phyloP scores from a whole-genome alignment of 129 eudicot genomes.

The Arctium lappa region DNA sequence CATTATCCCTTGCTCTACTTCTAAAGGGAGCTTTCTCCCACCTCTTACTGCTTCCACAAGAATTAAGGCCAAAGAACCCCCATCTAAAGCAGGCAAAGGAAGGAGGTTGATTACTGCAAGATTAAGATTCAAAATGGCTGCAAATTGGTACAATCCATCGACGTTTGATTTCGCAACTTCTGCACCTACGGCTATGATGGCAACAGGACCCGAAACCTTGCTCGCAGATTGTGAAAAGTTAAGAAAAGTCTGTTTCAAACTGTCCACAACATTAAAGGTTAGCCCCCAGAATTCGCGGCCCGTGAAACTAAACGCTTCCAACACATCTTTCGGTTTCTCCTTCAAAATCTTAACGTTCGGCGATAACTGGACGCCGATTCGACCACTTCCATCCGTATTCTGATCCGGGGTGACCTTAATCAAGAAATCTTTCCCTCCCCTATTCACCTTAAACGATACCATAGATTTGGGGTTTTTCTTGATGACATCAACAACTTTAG shows the following conservation, averaged over 20 bases:
- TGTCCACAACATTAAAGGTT: conserved; percentile 62
- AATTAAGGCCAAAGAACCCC: conserved; percentile 83
- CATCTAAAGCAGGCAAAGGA: conserved; percentile 93
- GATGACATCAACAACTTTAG: conserved; percentile 75
- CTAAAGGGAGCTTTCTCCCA: conserved; percentile 70
- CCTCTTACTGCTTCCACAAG: conserved; percentile 77
- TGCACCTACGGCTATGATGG: conserved; percentile 92
- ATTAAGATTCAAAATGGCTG: conserved; percentile 80
- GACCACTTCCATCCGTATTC: conserved; percentile 75
- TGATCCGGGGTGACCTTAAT: conserved; percentile 69
- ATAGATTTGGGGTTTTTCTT: conserved; percentile 55
- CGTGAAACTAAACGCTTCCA: conserved; percentile 59
- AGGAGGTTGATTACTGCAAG: conserved; percentile 91
- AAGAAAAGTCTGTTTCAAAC: conserved; percentile 73
- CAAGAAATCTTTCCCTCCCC: conserved; percentile 52
- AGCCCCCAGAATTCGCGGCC: conserved; percentile 88
- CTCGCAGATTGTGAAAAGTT: conserved; percentile 82
- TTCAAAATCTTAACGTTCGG: conserved; percentile 67
- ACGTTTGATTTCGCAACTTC: conserved; percentile 84
- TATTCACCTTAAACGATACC: conserved; percentile 52
- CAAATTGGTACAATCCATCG: conserved; percentile 83
- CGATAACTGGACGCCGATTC: conserved; percentile 80
- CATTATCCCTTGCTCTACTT: conserved; percentile 86
- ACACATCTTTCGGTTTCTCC: conserved; percentile 52
- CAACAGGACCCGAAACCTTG: conserved; percentile 92